phyloP scores from a whole-genome alignment of 495 filamentous ascomycete genomes.

The Neurospora sp. region DNA sequence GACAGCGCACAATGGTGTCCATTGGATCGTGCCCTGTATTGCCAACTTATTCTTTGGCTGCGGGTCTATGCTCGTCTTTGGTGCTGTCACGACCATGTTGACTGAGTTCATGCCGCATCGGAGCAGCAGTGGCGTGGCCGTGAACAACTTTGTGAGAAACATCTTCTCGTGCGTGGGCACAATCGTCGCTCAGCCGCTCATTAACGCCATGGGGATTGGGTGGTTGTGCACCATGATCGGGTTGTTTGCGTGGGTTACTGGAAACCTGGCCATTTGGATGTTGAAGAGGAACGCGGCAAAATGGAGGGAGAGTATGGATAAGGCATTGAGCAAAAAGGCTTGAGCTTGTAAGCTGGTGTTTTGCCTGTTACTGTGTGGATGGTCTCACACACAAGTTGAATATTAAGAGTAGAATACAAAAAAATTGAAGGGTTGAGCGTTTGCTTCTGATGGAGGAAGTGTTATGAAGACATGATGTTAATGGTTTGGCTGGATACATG shows the following conservation, averaged over 20 bases:
- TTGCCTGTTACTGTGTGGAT: background rate
- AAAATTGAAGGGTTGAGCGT: background rate
- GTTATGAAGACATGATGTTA: background rate
- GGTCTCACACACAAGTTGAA: background rate
- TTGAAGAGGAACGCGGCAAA: constrained; percentile 54
- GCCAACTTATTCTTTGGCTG: constrained; percentile 85
- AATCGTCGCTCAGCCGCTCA: constrained; percentile 64
- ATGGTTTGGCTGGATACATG: background rate
- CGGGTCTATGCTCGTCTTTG: constrained; percentile 83
- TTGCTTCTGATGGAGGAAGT: background rate
- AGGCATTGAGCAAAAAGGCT: constrained; percentile 10
- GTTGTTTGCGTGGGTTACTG: constrained; percentile 46
- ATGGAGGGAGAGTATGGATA: constrained; percentile 65
- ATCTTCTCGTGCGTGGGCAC: constrained; percentile 74
- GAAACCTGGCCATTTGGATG: constrained; percentile 47
- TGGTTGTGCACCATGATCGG: constrained; percentile 82
- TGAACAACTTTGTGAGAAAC: constrained; percentile 81
- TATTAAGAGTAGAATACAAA: background rate
- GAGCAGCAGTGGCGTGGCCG: constrained; percentile 67
- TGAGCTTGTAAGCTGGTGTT: background rate
- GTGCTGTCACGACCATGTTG: constrained; percentile 67
- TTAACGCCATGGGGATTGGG: constrained; percentile 74
- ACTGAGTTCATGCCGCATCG: constrained; percentile 82
- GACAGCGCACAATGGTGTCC: constrained; percentile 30
- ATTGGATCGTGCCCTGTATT: constrained; percentile 45